These are phyloP conservation scores for Rhamnella rubrinervis DNA, from an alignment of 331 rosid species.

Conservation along the genomic window DNA sequence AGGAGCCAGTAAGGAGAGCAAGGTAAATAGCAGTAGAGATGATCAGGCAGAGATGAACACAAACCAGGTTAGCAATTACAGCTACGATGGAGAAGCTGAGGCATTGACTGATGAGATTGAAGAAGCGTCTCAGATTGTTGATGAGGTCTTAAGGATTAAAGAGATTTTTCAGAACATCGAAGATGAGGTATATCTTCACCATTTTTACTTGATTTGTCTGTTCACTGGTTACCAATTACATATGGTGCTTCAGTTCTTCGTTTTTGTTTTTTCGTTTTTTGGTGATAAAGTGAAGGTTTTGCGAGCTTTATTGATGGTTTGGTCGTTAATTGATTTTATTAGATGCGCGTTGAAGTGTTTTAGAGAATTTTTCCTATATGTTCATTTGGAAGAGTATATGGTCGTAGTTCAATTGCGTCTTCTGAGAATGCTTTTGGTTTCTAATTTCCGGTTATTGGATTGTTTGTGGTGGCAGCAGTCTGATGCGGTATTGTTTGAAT, in stretches of 20 bases:
- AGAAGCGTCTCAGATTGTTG: slow-evolving; percentile 51
- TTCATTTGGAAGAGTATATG: slow-evolving; percentile 17
- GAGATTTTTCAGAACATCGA: slow-evolving; percentile 40
- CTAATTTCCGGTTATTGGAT: slow-evolving; percentile 30
- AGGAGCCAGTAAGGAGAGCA: slow-evolving; percentile 87
- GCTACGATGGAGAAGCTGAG: slow-evolving; percentile 81
- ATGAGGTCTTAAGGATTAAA: slow-evolving; percentile 76
- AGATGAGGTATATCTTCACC: slow-evolving; percentile 51
- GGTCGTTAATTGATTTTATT: neutral
- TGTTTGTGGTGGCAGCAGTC: slow-evolving; percentile 60
- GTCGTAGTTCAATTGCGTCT: neutral
- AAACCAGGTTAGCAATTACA: slow-evolving; percentile 51
- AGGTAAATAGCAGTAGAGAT: slow-evolving; percentile 54
- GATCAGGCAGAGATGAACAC: slow-evolving; percentile 46
- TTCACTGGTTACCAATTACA: neutral
- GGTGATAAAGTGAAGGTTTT: slow-evolving; percentile 13
- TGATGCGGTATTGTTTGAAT: slow-evolving; percentile 67
- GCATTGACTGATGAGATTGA: slow-evolving; percentile 92
- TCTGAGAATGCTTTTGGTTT: slow-evolving; percentile 19
- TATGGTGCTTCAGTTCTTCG: slow-evolving; percentile 17
- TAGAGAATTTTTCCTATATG: neutral
- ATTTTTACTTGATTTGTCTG: neutral
- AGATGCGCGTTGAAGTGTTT: slow-evolving; percentile 1
- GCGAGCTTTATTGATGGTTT: slow-evolving; percentile 5
- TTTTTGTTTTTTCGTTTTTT: neutral